These are phyloP conservation scores for Hawksworthiomyces lignivorus DNA, from an alignment of 2,329 filamentous ascomycete species.

Conservation along the genomic window DNA sequence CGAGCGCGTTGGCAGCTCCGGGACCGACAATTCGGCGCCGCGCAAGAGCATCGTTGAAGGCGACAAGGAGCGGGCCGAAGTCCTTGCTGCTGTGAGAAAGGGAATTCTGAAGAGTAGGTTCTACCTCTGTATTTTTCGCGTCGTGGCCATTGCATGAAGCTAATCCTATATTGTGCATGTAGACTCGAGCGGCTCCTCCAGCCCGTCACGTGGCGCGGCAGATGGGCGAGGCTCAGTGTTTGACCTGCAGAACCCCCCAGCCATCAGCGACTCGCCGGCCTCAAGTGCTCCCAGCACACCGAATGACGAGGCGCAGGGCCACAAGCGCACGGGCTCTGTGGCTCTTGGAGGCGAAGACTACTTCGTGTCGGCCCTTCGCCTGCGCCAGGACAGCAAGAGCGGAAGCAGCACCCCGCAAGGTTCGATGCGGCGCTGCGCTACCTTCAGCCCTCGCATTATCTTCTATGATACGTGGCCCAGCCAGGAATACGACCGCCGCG, in stretches of 20 bases:
- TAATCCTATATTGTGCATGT: too few species aligned
- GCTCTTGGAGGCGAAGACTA: slow-evolving; percentile 81
- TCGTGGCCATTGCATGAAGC: too few species aligned
- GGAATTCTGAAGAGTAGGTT: slow-evolving; percentile 85
- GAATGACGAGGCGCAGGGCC: slow-evolving; percentile 63
- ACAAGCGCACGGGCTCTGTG: slow-evolving; percentile 61
- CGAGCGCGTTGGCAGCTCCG: slow-evolving; percentile 48
- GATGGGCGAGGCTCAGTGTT: slow-evolving; percentile 48
- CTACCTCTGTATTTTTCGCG: background rate
- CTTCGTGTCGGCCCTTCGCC: slow-evolving; percentile 69
- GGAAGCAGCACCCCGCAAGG: slow-evolving; percentile 70
- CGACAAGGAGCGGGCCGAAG: slow-evolving; percentile 83
- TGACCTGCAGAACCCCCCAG: slow-evolving; percentile 53
- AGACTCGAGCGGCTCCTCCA: slow-evolving; percentile 59
- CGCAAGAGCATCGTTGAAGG: slow-evolving; percentile 88
- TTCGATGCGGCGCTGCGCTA: slow-evolving; percentile 53
- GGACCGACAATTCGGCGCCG: slow-evolving; percentile 53
- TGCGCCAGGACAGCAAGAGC: slow-evolving; percentile 71
- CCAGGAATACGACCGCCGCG: slow-evolving; percentile 90
- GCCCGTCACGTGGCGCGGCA: slow-evolving; percentile 54
- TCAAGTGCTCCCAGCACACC: slow-evolving; percentile 87
- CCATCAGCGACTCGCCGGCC: slow-evolving; percentile 67
- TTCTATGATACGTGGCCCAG: slow-evolving; percentile 96
- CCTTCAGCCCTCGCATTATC: slow-evolving; percentile 86
- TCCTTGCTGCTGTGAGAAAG: slow-evolving; percentile 86